Percentiles rank a stretch among this genome's conserved stretches.
Conservation (phyloP, 192 early-diverging fungal species). For the Gaertneriomyces sp. region DNA sequence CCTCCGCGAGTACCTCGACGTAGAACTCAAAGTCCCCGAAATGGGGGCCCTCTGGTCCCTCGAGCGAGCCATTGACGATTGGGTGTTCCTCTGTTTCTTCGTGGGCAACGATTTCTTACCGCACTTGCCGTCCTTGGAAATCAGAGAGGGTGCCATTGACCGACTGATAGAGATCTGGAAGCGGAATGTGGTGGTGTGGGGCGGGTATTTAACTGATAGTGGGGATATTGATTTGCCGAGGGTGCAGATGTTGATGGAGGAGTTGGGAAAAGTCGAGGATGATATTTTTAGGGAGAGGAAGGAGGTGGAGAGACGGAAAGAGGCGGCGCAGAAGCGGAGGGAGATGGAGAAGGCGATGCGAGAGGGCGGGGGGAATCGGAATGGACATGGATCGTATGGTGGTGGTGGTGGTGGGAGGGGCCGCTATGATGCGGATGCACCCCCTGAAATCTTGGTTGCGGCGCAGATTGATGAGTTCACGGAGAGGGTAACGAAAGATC, state of each 20-base stretch:
- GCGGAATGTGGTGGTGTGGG: slow-evolving; percentile 44
- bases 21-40: slow-evolving; percentile 70
- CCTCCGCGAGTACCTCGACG: slow-evolving; percentile 88
- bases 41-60: slow-evolving; percentile 63
- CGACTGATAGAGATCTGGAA: slow-evolving; percentile 61
- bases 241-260: slow-evolving; percentile 45
- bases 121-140: slow-evolving; percentile 88
- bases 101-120: slow-evolving; percentile 98
- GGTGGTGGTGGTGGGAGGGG: neutral
- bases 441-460: slow-evolving; percentile 4
- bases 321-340: slow-evolving; percentile 28
- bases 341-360: slow-evolving; percentile 28
- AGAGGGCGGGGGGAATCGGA: neutral
- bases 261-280: slow-evolving; percentile 52
- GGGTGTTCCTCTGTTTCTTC: slow-evolving; percentile 88
- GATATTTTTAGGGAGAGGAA: slow-evolving; percentile 46
- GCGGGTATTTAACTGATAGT: slow-evolving; percentile 85
- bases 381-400: neutral
- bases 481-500: neutral
- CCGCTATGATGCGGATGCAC: neutral
- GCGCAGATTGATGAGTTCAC: neutral
- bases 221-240: slow-evolving; percentile 60
- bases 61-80: slow-evolving; percentile 96
- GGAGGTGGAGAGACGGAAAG: slow-evolving; percentile 42
- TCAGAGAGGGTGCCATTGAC: slow-evolving; percentile 82